Conservation (phyloP, 805 yeast species). For the Kregervanrija fluxuum region DNA sequence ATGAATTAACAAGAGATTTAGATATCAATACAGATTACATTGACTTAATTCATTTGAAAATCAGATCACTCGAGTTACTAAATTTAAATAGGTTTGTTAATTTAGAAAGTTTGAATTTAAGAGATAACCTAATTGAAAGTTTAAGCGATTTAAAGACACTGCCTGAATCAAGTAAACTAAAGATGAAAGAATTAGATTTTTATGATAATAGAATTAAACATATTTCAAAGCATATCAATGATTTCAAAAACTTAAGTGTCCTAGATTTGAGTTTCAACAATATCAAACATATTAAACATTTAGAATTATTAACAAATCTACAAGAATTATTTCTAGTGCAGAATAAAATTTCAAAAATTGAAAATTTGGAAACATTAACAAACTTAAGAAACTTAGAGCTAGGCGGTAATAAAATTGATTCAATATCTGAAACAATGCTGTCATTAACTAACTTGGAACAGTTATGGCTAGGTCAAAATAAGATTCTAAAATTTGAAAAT, state of each 20-base stretch:
- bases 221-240: constrained; percentile 63
- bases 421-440: constrained; percentile 49
- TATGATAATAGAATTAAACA: constrained; percentile 90
- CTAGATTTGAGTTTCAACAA: constrained; percentile 88
- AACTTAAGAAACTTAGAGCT: constrained; percentile 68
- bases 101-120: constrained; percentile 57
- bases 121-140: constrained; percentile 79
- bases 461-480: constrained; percentile 90
- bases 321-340: constrained; percentile 80
- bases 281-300: constrained; percentile 75
- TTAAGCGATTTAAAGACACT: constrained; percentile 61
- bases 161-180: constrained; percentile 32
- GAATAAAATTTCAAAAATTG: constrained; percentile 71
- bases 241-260: constrained; percentile 45
- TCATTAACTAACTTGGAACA: constrained; percentile 53
- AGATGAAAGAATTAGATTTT: constrained; percentile 71
- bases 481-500: constrained; percentile 58
- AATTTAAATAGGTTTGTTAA: constrained; percentile 47
- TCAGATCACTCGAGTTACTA: constrained; percentile 54
- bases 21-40: constrained; percentile 53
- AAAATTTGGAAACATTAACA: constrained; percentile 49
- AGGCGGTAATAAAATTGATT: constrained; percentile 77
- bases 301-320: constrained; percentile 54
- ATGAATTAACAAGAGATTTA: constrained; percentile 50
- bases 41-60: constrained; percentile 66